Evolutionary conservation across 371 early-diverging fungal genomes (phyloP).

Genomic region (Synchytrium microbalum): DNA sequence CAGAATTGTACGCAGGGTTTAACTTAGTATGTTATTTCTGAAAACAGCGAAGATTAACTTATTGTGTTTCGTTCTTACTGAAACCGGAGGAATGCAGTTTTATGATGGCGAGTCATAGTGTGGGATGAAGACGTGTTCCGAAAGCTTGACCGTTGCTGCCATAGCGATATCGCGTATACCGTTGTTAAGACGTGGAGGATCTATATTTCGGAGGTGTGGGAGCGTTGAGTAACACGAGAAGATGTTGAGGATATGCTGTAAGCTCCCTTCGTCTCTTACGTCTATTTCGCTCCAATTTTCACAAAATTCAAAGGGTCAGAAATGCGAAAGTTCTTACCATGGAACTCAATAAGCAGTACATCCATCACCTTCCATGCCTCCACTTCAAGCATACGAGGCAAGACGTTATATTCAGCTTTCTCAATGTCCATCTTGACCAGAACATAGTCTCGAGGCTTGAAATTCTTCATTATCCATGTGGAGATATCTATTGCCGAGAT

Average conservation of each 20-base stretch:
- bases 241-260: neutral
- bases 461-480: constrained; percentile 11
- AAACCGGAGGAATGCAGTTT: no score
- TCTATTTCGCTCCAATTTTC: neutral
- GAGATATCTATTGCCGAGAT: constrained; percentile 11
- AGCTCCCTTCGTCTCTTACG: neutral
- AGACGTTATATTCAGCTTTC: constrained; percentile 12
- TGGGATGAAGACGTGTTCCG: neutral
- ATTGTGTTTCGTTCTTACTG: no score
- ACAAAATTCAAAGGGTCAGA: no score
- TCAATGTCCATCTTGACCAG: constrained; percentile 20
- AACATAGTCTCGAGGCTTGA: constrained; percentile 10
- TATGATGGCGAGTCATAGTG: neutral
- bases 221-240: no score
- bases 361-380: constrained; percentile 12
- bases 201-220: no score
- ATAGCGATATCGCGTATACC: neutral
- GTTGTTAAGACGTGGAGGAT: neutral
- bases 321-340: neutral
- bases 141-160: neutral
- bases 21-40: no score
- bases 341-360: constrained; percentile 6
- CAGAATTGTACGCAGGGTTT: no score
- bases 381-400: constrained; percentile 9
- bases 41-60: no score